Conservation (phyloP, 2,329 filamentous ascomycete species). For the Sphaerulina vaccinii region DNA sequence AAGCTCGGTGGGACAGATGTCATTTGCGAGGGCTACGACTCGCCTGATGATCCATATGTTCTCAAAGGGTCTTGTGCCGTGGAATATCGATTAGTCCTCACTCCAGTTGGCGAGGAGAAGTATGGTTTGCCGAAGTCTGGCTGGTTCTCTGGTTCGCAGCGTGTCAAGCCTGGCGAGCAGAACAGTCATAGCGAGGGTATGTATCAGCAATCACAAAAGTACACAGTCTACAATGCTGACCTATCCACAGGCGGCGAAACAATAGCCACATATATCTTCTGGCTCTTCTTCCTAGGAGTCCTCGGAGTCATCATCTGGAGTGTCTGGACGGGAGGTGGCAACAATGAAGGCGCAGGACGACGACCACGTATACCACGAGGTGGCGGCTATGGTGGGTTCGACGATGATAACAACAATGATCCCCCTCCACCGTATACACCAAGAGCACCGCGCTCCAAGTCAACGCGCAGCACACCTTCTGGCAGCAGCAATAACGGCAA, state of each 20-base stretch:
- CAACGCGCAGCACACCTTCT: slow-evolving; percentile 10
- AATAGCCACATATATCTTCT: slow-evolving; percentile 12
- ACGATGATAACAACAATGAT: slow-evolving; percentile 47
- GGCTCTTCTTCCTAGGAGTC: slow-evolving; percentile 28
- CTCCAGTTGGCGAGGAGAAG: slow-evolving; percentile 59
- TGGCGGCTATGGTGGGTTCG: slow-evolving; percentile 43
- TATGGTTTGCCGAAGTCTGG: slow-evolving; percentile 9
- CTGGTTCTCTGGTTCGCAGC: slow-evolving; percentile 3
- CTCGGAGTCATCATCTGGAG: slow-evolving; percentile 33
- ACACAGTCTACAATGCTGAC: not conserved
- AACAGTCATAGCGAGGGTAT: slow-evolving; percentile 1
- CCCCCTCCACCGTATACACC: slow-evolving; percentile 51
- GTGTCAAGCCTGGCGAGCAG: not conserved
- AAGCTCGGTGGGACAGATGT: slow-evolving; percentile 86
- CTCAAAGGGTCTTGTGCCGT: slow-evolving; percentile 90
- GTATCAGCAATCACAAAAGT: not conserved
- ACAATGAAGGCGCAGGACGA: slow-evolving; percentile 15
- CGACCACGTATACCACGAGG: slow-evolving; percentile 20
- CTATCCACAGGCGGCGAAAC: not conserved
- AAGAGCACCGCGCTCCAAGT: slow-evolving; percentile 21
- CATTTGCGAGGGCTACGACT: slow-evolving; percentile 83
- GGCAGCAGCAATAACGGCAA: slow-evolving; percentile 32
- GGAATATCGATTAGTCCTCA: slow-evolving; percentile 79
- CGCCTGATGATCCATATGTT: slow-evolving; percentile 76
- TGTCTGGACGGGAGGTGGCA: slow-evolving; percentile 26